phyloP scores from a whole-genome alignment of 441 rosid genomes.

The Populus trichocarpa region DNA sequence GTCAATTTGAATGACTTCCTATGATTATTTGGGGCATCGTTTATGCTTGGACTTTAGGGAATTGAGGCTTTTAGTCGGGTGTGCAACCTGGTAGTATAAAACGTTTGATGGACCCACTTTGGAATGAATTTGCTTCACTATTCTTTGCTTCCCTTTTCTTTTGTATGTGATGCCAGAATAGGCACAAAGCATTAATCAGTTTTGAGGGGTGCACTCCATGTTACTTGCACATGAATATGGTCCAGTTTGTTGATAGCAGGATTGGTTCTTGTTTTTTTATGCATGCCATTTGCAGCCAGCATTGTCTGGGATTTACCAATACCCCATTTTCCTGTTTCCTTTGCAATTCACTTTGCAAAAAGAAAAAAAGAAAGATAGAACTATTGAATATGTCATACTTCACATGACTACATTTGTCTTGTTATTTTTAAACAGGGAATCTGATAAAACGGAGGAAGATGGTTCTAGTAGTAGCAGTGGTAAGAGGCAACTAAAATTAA shows the following conservation, averaged over 20 bases:
- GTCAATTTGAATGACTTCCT: not conserved
- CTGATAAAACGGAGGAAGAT: slow-evolving; percentile 60
- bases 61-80: not conserved
- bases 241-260: not conserved
- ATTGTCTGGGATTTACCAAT: not conserved
- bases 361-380: not conserved
- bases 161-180: not conserved
- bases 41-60: not conserved
- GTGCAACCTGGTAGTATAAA: not conserved
- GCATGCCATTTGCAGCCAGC: not conserved
- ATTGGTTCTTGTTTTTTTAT: not conserved
- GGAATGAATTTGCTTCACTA: not conserved
- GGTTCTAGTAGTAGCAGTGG: slow-evolving; percentile 35
- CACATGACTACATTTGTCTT: not conserved
- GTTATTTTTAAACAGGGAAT: slow-evolving; percentile 46
- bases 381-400: not conserved
- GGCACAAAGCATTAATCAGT: slow-evolving; percentile 4
- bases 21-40: not conserved
- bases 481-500: slow-evolving; percentile 67
- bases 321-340: not conserved
- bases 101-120: slow-evolving; percentile 1
- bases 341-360: not conserved
- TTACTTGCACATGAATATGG: slow-evolving; percentile 5
- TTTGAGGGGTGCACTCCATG: not conserved
- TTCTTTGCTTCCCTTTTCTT: not conserved